Percentiles rank a stretch among this genome's conserved stretches.
These are phyloP conservation scores for Suillus subluteus DNA, from an alignment of 768 basidiomycete species.

Conservation along the genomic window DNA sequence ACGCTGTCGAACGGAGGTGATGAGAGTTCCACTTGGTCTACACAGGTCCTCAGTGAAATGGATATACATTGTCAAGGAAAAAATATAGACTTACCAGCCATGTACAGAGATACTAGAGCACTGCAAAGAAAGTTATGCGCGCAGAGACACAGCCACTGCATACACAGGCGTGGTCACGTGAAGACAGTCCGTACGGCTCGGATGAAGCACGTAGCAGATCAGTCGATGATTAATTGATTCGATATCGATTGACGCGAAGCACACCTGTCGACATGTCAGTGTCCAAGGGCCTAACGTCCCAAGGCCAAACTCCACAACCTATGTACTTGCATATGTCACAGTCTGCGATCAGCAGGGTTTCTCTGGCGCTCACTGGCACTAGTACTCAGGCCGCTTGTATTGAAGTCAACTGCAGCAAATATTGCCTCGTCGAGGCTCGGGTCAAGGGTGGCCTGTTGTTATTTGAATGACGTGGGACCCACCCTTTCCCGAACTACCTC, in stretches of 20 bases:
- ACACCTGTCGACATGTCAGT: neutral
- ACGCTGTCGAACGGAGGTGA: constrained; percentile 87
- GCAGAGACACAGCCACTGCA: neutral
- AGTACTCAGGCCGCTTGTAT: neutral
- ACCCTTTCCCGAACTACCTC: neutral
- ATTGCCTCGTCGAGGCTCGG: neutral
- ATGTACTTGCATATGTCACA: neutral
- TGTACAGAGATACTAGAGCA: neutral
- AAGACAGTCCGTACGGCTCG: neutral
- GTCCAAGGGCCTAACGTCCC: too few relatives aligned
- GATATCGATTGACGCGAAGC: neutral
- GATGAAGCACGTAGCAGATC: too few relatives aligned
- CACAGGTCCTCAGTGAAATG: neutral
- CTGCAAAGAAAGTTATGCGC: constrained; percentile 4
- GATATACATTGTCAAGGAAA: neutral
- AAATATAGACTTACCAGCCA: neutral
- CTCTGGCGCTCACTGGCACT: neutral
- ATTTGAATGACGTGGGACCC: neutral
- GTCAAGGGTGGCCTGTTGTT: neutral
- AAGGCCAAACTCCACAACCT: neutral
- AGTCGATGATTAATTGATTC: too few relatives aligned
- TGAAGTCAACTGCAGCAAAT: neutral
- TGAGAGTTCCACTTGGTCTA: constrained; percentile 48
- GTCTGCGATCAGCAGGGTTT: neutral
- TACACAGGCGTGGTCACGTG: neutral